A percentile compares a stretch with the other conserved stretches of the same genome.
Evolutionary conservation across 2,329 filamentous ascomycete species (phyloP).

Genomic region (Fusarium palustre): DNA sequence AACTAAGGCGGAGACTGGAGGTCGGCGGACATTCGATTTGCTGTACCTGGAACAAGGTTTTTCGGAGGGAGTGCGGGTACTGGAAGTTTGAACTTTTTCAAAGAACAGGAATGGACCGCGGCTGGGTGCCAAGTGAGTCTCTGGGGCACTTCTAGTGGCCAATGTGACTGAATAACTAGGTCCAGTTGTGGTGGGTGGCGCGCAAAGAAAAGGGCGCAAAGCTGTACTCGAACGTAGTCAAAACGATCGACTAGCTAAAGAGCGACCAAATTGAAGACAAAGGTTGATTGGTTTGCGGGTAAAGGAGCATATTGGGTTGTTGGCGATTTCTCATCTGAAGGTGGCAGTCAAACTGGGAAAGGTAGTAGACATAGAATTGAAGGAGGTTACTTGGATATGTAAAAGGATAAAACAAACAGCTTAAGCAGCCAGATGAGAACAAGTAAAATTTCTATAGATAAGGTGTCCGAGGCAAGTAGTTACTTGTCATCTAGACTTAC

Average conservation of each 20-base stretch:
- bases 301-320: slow-evolving; percentile 27
- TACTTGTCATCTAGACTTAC: neutral
- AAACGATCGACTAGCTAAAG: slow-evolving; percentile 25
- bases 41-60: slow-evolving; percentile 36
- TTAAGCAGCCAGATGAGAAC: neutral
- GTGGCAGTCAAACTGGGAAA: slow-evolving; percentile 5
- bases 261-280: slow-evolving; percentile 23
- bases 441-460: slow-evolving; percentile 19
- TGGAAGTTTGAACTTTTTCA: neutral
- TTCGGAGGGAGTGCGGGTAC: slow-evolving; percentile 9
- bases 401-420: neutral
- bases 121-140: slow-evolving; percentile 31
- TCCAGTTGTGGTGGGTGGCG: slow-evolving; percentile 10
- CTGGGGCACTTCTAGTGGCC: slow-evolving; percentile 25
- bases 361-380: slow-evolving; percentile 5
- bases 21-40: slow-evolving; percentile 30
- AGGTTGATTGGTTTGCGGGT: slow-evolving; percentile 11
- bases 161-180: neutral
- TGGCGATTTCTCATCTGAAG: neutral
- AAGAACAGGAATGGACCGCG: slow-evolving; percentile 15
- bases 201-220: slow-evolving; percentile 8
- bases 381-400: neutral
- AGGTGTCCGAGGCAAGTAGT: neutral
- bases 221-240: slow-evolving; percentile 21
- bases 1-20: slow-evolving; percentile 25